These are phyloP conservation scores for Tricholoma sp. DNA, from an alignment of 768 basidiomycete species.

Conservation along the genomic window DNA sequence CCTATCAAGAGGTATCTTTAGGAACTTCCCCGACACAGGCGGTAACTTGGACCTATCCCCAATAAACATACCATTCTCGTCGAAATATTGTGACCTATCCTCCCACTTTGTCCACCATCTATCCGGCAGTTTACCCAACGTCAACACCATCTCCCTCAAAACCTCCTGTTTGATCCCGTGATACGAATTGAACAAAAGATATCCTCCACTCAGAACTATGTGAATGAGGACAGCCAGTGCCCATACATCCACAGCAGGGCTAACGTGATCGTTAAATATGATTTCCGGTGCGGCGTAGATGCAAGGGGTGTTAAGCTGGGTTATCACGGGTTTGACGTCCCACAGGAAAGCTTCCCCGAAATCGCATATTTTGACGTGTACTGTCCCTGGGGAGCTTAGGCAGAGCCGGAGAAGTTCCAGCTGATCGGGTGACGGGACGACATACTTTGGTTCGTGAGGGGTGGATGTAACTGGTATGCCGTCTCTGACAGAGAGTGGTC, in stretches of 20 bases:
- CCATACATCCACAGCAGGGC: too few relatives aligned
- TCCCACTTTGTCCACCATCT: slow-evolving; percentile 9
- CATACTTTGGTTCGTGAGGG: too few relatives aligned
- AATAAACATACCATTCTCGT: slow-evolving; percentile 7
- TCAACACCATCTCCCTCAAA: slow-evolving; percentile 11
- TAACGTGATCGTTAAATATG: background rate
- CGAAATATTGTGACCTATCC: slow-evolving; percentile 8
- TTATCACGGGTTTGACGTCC: too few relatives aligned
- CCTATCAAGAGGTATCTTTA: background rate
- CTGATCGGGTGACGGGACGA: too few relatives aligned
- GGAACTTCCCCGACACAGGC: background rate
- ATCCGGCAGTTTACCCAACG: slow-evolving; percentile 7
- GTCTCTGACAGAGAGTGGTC: background rate
- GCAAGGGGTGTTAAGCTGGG: too few relatives aligned
- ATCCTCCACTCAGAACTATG: slow-evolving; percentile 4
- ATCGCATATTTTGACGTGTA: too few relatives aligned
- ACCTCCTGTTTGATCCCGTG: slow-evolving; percentile 4
- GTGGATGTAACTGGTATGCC: too few relatives aligned
- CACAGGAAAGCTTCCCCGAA: too few relatives aligned
- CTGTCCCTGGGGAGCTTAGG: too few relatives aligned
- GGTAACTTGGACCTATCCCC: background rate
- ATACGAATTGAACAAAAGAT: background rate
- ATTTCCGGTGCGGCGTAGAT: background rate
- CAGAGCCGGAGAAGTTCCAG: too few relatives aligned
- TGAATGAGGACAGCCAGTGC: slow-evolving; percentile 12